Evolutionary conservation across 2,329 filamentous ascomycete species (phyloP).

Genomic region (Sporothrix luriei): DNA sequence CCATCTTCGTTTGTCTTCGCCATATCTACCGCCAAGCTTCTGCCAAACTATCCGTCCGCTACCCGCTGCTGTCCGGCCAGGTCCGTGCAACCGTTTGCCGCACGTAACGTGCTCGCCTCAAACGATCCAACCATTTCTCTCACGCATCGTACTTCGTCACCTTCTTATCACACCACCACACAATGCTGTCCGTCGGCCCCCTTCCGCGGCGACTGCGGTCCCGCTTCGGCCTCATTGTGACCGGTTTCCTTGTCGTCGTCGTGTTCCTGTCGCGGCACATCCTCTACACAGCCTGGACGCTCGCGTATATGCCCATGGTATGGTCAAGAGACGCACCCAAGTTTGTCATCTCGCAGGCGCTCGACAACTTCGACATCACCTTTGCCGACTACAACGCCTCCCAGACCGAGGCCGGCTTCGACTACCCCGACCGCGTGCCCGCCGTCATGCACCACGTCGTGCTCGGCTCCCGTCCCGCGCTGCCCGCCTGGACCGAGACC

Average conservation of each 20-base stretch:
- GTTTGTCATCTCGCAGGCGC: conserved; percentile 24
- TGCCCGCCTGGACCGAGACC: conserved; percentile 25
- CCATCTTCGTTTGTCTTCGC: not conserved
- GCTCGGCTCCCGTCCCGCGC: conserved; percentile 13
- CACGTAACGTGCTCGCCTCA: not conserved
- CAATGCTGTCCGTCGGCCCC: not conserved
- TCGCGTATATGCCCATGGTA: conserved; percentile 18
- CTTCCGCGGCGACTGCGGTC: conserved; percentile 17
- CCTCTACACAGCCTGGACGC: conserved; percentile 26
- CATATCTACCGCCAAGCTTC: not conserved
- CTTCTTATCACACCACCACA: not conserved
- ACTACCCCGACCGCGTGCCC: conserved; percentile 26
- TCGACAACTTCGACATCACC: conserved; percentile 30
- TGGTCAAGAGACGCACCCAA: conserved; percentile 12
- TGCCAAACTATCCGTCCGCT: not conserved
- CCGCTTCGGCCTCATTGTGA: not conserved
- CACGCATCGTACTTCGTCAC: not conserved
- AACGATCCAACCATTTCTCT: not conserved
- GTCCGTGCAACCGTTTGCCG: not conserved
- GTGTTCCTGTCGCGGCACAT: not conserved
- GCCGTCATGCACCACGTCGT: conserved; percentile 31
- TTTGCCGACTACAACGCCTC: conserved; percentile 28
- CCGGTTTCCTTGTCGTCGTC: not conserved
- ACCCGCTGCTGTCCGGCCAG: not conserved
- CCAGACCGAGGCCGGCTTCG: conserved; percentile 25